Conservation (phyloP, 257 asterid species). For the Coffea eugenioides region DNA sequence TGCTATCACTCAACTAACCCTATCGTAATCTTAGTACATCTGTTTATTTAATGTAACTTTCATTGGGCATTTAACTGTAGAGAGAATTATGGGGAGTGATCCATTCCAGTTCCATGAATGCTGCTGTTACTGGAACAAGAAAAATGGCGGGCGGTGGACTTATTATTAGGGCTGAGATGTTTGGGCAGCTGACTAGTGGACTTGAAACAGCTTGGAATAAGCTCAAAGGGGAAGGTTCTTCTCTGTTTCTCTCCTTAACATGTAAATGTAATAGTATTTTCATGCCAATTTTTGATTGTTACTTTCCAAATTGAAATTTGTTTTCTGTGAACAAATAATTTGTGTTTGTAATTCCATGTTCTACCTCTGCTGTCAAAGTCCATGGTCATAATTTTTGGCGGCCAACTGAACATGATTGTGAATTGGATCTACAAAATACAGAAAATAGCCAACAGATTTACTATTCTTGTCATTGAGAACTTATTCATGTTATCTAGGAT, state of each 20-base stretch:
- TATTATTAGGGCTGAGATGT: conserved; percentile 84
- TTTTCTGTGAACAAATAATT: no score
- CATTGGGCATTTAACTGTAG: conserved; percentile 31
- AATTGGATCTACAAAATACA: not conserved
- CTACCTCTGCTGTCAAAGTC: not conserved
- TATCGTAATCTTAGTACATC: not conserved
- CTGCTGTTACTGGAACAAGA: conserved; percentile 29
- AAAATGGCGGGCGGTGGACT: conserved; percentile 36
- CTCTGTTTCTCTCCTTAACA: not conserved
- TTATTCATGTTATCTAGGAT: not conserved
- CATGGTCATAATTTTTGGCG: no score
- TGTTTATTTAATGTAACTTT: not conserved
- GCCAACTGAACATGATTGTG: no score
- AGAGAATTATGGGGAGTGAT: conserved; percentile 67
- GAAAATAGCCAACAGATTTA: not conserved
- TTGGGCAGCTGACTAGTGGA: conserved; percentile 88
- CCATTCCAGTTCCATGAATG: conserved; percentile 41
- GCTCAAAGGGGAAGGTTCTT: conserved; percentile 93
- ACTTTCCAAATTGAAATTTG: not conserved
- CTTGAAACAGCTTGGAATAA: conserved; percentile 94
- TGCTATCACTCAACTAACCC: not conserved
- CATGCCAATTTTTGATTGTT: not conserved
- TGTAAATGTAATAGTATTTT: not conserved
- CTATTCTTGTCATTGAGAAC: no score
- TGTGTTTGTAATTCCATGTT: not conserved